These are phyloP conservation scores for Ulvella scutata DNA, from an alignment of 139 green algal genomes.

Conservation along the genomic window DNA sequence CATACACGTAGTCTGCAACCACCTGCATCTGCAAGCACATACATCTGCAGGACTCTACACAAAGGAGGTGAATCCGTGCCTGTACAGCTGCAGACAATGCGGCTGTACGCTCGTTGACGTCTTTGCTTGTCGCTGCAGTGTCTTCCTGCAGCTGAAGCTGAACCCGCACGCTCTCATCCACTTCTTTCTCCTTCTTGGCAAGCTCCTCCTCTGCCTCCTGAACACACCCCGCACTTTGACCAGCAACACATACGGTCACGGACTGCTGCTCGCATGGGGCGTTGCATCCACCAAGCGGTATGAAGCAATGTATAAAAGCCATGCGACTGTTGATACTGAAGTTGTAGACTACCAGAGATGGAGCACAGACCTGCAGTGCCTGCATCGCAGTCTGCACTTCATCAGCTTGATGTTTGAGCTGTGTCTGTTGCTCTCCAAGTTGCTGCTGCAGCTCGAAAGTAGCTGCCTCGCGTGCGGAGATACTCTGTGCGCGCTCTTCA, in stretches of 20 bases:
- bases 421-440: background rate
- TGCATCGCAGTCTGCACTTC: background rate
- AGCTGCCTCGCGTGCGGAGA: background rate
- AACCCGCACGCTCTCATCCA: background rate
- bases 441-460: background rate
- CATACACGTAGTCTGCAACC: no score
- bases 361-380: background rate
- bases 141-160: conserved; percentile 1
- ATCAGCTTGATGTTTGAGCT: background rate
- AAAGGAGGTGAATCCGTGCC: no score
- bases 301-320: background rate
- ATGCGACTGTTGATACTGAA: no score
- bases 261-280: background rate
- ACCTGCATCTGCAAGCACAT: no score
- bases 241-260: background rate
- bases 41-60: no score
- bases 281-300: no score
- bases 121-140: background rate
- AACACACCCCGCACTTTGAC: background rate
- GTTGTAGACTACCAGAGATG: no score
- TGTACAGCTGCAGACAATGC: background rate
- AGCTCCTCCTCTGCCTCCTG: background rate
- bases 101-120: background rate
- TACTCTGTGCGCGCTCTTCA: background rate
- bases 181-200: background rate